A percentile compares a stretch with the other conserved stretches of the same genome.
phyloP scores from a whole-genome alignment of 768 basidiomycete genomes.

The Calocybe gangraenosa region DNA sequence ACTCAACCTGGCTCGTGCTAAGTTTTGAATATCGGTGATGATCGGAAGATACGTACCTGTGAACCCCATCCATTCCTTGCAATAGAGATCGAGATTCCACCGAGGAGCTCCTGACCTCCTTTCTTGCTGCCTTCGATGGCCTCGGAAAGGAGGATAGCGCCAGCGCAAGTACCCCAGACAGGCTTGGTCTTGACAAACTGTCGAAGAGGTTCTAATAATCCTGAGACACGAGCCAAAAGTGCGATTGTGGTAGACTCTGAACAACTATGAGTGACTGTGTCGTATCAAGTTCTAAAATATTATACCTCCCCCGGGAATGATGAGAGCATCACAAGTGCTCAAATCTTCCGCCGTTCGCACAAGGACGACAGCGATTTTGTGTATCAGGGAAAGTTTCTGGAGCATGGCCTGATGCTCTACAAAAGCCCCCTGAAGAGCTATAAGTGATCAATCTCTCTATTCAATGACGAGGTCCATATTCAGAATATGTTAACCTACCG shows the following conservation, averaged over 20 bases:
- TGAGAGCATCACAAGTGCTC: conserved; percentile 70
- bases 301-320: conserved; percentile 91
- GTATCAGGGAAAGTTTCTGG: conserved; percentile 46
- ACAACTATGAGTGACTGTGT: conserved; percentile 1
- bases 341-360: conserved; percentile 81
- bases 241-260: conserved; percentile 92
- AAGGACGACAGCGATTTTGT: conserved; percentile 43
- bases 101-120: conserved; percentile 83
- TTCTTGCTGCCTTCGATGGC: conserved; percentile 73
- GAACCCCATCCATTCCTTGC: conserved; percentile 94
- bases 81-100: conserved; percentile 75
- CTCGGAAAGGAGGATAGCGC: conserved; percentile 84
- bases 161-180: conserved; percentile 95
- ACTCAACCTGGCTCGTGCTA: conserved; percentile 60
- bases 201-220: conserved; percentile 76
- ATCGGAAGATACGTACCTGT: conserved; percentile 48
- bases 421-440: conserved; percentile 93
- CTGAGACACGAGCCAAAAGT: conserved; percentile 64
- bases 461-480: too few species aligned
- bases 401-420: conserved; percentile 77
- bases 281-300: background rate
- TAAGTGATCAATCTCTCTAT: conserved; percentile 7
- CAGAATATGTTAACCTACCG: too few species aligned
- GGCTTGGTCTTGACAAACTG: conserved; percentile 70
- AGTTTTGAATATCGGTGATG: too few species aligned